Evolutionary conservation across 345 rosid genomes (phyloP).

Genomic region (Citrus sinensis): DVS_A1.0 CM039163.1:10375001-10375500

Average conservation of each 20-base stretch:
- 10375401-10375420: too few species aligned
- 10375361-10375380: accelerated
- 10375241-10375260: background rate
- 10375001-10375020: background rate
- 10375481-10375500: too few species aligned
- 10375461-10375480: too few species aligned
- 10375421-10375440: accelerated
- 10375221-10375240: background rate
- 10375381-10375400: too few species aligned
- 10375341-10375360: too few species aligned
- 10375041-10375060: background rate
- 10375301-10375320: too few species aligned
- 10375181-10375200: too few species aligned
- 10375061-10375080: conserved; percentile 1
- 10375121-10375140: conserved; percentile 4
- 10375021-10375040: background rate
- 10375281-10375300: too few species aligned
- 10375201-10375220: background rate
- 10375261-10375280: background rate
- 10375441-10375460: too few species aligned
- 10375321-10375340: too few species aligned
- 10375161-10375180: background rate
- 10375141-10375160: background rate
- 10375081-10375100: conserved; percentile 8
- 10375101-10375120: background rate